Percentiles rank a stretch among this genome's conserved stretches.
Evolutionary conservation across 805 yeast species (phyloP).

Genomic region (Millerago galiae): DNA sequence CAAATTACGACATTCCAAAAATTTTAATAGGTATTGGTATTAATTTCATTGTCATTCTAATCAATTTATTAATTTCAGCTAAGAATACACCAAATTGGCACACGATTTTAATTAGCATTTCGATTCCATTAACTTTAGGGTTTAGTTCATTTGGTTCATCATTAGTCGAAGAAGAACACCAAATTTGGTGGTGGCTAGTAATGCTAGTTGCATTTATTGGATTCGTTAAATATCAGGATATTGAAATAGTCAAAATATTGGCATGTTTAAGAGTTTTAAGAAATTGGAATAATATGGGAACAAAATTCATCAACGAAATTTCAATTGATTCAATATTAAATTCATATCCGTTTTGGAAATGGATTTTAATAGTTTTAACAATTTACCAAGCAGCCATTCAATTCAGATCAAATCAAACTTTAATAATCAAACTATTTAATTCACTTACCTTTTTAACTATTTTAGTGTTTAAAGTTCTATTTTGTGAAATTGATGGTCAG

Average conservation of each 20-base stretch:
- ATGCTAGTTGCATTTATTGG: conserved; percentile 2
- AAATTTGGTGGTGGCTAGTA: conserved; percentile 83
- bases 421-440: conserved; percentile 1
- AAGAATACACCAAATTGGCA: not conserved
- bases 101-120: not conserved
- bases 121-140: conserved; percentile 33
- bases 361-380: conserved; percentile 36
- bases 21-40: conserved; percentile 29
- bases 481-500: conserved; percentile 8
- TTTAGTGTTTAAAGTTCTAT: conserved; percentile 2
- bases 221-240: not conserved
- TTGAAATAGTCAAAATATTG: conserved; percentile 1
- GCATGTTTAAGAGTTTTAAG: conserved; percentile 47
- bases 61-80: conserved; percentile 5
- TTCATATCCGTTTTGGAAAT: conserved; percentile 27
- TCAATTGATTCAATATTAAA: conserved; percentile 2
- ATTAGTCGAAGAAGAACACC: conserved; percentile 92
- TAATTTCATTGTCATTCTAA: conserved; percentile 16
- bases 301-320: conserved; percentile 47
- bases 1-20: conserved; percentile 59
- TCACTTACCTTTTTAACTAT: not conserved
- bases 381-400: not conserved
- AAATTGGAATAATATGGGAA: conserved; percentile 89
- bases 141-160: conserved; percentile 76
- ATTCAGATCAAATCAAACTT: conserved; percentile 2